Percentiles rank a stretch among this genome's conserved stretches.
Conservation (phyloP, 768 basidiomycete genomes). For the Tricholoma sp. region DNA sequence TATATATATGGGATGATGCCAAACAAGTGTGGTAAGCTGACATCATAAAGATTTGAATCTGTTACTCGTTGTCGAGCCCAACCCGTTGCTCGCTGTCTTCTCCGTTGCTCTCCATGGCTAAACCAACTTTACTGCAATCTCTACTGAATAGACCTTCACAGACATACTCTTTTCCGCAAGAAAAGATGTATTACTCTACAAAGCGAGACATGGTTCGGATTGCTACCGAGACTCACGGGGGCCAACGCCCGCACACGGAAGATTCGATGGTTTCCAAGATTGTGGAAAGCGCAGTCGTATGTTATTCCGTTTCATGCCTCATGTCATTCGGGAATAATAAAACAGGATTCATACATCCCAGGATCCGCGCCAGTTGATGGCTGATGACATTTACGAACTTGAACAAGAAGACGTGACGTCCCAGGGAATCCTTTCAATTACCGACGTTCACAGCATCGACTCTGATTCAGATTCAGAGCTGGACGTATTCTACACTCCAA, state of each 20-base stretch:
- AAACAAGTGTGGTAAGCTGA: background rate
- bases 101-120: conserved; percentile 33
- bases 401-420: background rate
- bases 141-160: conserved; percentile 63
- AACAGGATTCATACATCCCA: background rate
- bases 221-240: conserved; percentile 30
- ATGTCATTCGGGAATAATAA: background rate
- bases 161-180: conserved; percentile 42
- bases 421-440: background rate
- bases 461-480: conserved; percentile 31
- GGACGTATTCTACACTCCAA: conserved; percentile 62
- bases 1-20: no score
- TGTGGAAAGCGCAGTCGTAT: background rate
- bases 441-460: conserved; percentile 6
- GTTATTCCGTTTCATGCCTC: background rate
- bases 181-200: conserved; percentile 47
- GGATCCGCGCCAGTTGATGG: background rate
- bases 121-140: conserved; percentile 54
- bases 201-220: conserved; percentile 48
- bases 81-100: background rate
- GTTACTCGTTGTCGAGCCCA: background rate
- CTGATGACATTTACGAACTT: background rate
- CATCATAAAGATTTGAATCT: background rate
- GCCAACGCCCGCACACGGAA: conserved; percentile 6
- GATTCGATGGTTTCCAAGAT: background rate